Conservation (phyloP, 2,329 filamentous ascomycete genomes). For the Dactylella cylindrospora region DNA sequence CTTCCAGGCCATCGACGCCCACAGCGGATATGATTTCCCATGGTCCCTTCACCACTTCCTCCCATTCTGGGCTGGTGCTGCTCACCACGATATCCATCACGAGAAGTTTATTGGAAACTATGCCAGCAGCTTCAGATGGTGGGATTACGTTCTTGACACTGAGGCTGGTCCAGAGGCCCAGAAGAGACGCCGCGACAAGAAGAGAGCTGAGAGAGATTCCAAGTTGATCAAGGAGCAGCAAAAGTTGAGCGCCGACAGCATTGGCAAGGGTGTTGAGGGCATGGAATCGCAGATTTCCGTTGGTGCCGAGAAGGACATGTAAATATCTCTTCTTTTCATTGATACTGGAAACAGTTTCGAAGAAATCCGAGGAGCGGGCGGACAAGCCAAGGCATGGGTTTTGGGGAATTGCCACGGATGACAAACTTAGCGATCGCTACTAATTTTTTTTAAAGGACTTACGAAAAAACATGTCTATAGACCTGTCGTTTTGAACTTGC, state of each 20-base stretch:
- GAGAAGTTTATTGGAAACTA: slow-evolving; percentile 99
- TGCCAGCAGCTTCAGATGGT: slow-evolving; percentile 97
- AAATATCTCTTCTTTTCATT: too few species aligned
- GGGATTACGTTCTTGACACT: slow-evolving; percentile 92
- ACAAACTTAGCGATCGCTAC: too few species aligned
- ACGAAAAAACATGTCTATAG: too few species aligned
- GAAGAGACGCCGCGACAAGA: slow-evolving; percentile 78
- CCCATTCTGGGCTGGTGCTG: slow-evolving; percentile 95
- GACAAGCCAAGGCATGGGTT: too few species aligned
- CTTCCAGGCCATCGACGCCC: slow-evolving; percentile 96
- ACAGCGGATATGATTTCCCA: slow-evolving; percentile 97
- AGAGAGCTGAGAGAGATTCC: slow-evolving; percentile 65
- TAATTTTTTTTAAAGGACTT: too few species aligned
- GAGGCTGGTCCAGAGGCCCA: slow-evolving; percentile 86
- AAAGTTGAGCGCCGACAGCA: slow-evolving; percentile 46
- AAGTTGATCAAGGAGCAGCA: slow-evolving; percentile 66
- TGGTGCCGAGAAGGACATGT: slow-evolving; percentile 15
- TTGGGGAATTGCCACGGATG: too few species aligned
- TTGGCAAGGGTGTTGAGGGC: slow-evolving; percentile 15
- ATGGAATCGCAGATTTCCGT: slow-evolving; percentile 27
- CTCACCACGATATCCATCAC: slow-evolving; percentile 96
- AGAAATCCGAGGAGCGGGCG: too few species aligned
- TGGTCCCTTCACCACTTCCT: slow-evolving; percentile 95
- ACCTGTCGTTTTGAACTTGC: too few species aligned
- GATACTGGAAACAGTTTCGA: too few species aligned